Evolutionary conservation across 345 rosid genomes (phyloP), one percentile per base, ranked within the genome.

Genomic region (sweet orange (Citrus sinensis)): DNA sequence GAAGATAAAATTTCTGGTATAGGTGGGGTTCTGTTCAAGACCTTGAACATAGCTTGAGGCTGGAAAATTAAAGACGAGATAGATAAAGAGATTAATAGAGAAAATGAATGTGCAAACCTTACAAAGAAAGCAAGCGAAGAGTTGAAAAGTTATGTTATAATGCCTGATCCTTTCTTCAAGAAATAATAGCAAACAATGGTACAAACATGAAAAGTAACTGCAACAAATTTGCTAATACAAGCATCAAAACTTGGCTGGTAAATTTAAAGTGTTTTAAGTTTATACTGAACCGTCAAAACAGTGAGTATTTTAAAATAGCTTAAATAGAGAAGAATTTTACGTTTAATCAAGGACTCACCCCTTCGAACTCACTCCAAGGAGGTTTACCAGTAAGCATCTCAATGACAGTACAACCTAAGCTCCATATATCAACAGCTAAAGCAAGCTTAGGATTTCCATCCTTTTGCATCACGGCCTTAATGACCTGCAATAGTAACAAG

Each of bases 341-440:
- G 7, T 46, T 37, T 62, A n/a, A 14, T 51, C 25, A 59, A n/a
- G 59, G 51, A 71, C 91, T 89, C 64, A 92, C 96, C 95, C 92
- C 95, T 77, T 79, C 85, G 67, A 87, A 78, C 46, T 90, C 89
- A 77, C 90, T 76, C 96, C 96, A 92, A 42, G 92, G 96, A 63
- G 93, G 92, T 86, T 81, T 88, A 58, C 96, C 92, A 54, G 79
- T 87, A 66, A 88, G 55, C 93, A 92, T 92, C 80, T 92, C 96
- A 42, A 92, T 83, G 66, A 92, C 60, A 14, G 93, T 89, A 76
- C 96, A 92, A 55, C 93, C 96, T 84, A 92, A 77, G 71, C 93
- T 89, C 96, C 96, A 92, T 49, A 90, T 89, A 79, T 92, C 96
- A 80, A 90, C 91, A 49, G 91, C 96, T 78, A 87, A 82, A 76